These are phyloP conservation scores for Epithemia pelagica DNA, from an alignment of 108 stramenopile genomes.

Conservation along the genomic window DNA sequence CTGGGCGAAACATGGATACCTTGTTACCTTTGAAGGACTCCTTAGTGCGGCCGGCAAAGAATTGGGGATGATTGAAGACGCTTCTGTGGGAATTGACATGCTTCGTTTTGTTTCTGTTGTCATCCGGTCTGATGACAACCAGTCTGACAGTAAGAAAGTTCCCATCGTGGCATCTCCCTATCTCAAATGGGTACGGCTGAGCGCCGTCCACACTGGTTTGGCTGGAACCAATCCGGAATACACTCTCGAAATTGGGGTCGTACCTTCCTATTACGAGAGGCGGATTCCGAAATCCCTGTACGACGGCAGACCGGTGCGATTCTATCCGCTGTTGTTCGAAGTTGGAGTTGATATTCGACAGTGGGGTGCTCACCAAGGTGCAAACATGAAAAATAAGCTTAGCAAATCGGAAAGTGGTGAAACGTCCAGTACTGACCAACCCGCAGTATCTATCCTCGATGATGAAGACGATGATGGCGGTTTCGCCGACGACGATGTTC, in stretches of 20 bases:
- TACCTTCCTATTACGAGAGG: conserved; percentile 48
- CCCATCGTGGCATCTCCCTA: conserved; percentile 54
- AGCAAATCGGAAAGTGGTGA: neutral
- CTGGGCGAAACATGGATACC: conserved; percentile 77
- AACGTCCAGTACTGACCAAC: conserved; percentile 11
- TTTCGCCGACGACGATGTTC: conserved; percentile 66
- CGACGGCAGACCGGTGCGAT: conserved; percentile 50
- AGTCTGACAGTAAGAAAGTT: conserved; percentile 16
- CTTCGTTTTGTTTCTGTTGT: conserved; percentile 64
- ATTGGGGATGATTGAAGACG: conserved; percentile 87
- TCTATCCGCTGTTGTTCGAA: conserved; percentile 78
- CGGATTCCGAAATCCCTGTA: conserved; percentile 60
- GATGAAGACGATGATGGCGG: conserved; percentile 74
- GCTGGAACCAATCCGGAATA: conserved; percentile 33
- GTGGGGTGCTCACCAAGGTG: conserved; percentile 69
- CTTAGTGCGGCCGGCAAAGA: conserved; percentile 85
- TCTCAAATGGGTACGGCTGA: conserved; percentile 52
- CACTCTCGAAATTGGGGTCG: conserved; percentile 57
- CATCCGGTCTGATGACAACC: conserved; percentile 39
- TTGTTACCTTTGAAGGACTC: conserved; percentile 83
- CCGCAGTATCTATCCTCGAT: conserved; percentile 38
- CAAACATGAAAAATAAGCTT: conserved; percentile 32
- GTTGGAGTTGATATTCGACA: conserved; percentile 90
- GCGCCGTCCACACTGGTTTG: conserved; percentile 16
- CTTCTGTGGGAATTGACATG: conserved; percentile 75